Percentiles rank a stretch among this genome's conserved stretches.
Evolutionary conservation across 2,329 filamentous ascomycete species (phyloP).

Genomic region (Ophiocordyceps robertsii): DNA sequence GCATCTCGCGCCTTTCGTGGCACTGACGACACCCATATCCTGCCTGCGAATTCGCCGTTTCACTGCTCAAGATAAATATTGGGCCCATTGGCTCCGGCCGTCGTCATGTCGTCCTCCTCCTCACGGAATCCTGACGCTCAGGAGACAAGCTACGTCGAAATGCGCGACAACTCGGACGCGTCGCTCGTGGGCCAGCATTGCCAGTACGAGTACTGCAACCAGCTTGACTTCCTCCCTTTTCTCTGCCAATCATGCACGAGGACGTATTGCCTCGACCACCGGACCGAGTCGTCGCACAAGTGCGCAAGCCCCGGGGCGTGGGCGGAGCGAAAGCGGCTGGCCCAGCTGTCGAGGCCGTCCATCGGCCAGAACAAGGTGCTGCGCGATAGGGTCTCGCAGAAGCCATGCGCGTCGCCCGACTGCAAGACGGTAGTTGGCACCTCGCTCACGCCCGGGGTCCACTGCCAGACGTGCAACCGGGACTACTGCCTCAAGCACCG

Average conservation of each 20-base stretch:
- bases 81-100: neutral
- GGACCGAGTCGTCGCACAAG: slow-evolving; percentile 69
- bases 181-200: slow-evolving; percentile 83
- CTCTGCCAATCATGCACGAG: slow-evolving; percentile 76
- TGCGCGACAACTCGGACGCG: slow-evolving; percentile 61
- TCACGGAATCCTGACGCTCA: slow-evolving; percentile 26
- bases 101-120: slow-evolving; percentile 32
- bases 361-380: slow-evolving; percentile 41
- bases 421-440: slow-evolving; percentile 66
- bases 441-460: slow-evolving; percentile 51
- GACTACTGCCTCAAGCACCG: slow-evolving; percentile 70
- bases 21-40: slow-evolving; percentile 3
- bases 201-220: slow-evolving; percentile 80
- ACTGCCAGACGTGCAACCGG: slow-evolving; percentile 58
- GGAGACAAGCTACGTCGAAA: slow-evolving; percentile 52
- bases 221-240: slow-evolving; percentile 94
- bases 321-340: slow-evolving; percentile 42
- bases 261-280: slow-evolving; percentile 89
- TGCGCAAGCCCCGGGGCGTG: slow-evolving; percentile 48
- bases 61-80: neutral
- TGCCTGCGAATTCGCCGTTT: neutral
- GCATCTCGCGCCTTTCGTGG: slow-evolving; percentile 1
- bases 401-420: slow-evolving; percentile 50
- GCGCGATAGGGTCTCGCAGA: slow-evolving; percentile 42
- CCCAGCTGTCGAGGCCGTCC: slow-evolving; percentile 37